phyloP scores from a whole-genome alignment of 73 alveolate species.

The Uronychia setigera region DNA sequence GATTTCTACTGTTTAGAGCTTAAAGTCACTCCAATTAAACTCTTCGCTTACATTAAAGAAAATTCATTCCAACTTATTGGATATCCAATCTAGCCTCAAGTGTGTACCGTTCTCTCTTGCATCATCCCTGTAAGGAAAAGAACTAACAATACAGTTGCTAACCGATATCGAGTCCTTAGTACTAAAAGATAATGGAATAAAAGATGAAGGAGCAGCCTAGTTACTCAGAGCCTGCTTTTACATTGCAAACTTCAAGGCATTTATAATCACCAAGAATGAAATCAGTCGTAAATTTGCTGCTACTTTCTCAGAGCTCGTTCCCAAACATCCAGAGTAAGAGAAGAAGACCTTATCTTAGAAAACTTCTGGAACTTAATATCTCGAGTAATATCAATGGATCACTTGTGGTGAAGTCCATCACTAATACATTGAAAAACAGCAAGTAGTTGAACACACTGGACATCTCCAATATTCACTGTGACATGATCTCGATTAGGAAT shows the following conservation, averaged over 20 bases:
- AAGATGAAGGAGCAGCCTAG: slow-evolving; percentile 35
- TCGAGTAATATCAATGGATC: background rate
- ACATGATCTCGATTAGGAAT: background rate
- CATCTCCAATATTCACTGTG: background rate
- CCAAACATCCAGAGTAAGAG: background rate
- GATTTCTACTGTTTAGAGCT: slow-evolving; percentile 31
- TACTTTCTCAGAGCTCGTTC: background rate
- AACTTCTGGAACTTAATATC: slow-evolving; percentile 20
- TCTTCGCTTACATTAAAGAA: slow-evolving; percentile 21
- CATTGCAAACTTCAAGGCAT: slow-evolving; percentile 20
- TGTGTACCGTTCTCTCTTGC: slow-evolving; percentile 38
- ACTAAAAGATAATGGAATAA: slow-evolving; percentile 26
- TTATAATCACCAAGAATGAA: slow-evolving; percentile 45
- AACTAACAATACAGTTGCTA: slow-evolving; percentile 6
- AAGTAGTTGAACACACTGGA: background rate
- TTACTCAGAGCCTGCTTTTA: slow-evolving; percentile 21
- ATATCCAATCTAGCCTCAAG: slow-evolving; percentile 19
- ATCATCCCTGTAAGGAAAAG: slow-evolving; percentile 16
- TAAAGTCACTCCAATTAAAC: slow-evolving; percentile 37
- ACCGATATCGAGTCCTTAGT: slow-evolving; percentile 19
- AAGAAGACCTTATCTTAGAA: background rate
- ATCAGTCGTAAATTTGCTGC: slow-evolving; percentile 18
- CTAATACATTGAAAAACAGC: background rate
- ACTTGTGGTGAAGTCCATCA: background rate
- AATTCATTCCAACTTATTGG: slow-evolving; percentile 11